Evolutionary conservation across 2,329 filamentous ascomycete species (phyloP).

Genomic region (Chalaropsis ovoidea): DNA sequence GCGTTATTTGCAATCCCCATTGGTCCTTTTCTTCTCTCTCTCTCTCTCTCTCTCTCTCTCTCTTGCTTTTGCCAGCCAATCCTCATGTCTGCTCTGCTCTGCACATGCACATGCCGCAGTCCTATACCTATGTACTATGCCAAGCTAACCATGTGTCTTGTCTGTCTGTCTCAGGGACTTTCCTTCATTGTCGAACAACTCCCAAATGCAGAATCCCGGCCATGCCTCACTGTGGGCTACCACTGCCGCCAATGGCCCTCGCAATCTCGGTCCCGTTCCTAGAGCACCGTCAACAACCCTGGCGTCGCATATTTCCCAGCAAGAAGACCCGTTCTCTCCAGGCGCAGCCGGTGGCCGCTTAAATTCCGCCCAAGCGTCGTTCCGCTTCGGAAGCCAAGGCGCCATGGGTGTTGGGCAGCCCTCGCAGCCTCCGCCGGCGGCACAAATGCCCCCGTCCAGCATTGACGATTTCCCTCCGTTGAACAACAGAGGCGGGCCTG

Average conservation of each 20-base stretch:
- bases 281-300: constrained; percentile 44
- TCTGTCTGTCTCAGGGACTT: constrained; percentile 54
- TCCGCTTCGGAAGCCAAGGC: constrained; percentile 45
- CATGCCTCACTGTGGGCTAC: constrained; percentile 46
- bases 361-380: constrained; percentile 28
- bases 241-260: constrained; percentile 38
- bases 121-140: neutral
- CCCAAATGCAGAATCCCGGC: constrained; percentile 42
- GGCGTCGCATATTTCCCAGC: constrained; percentile 42
- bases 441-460: constrained; percentile 40
- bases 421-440: constrained; percentile 30
- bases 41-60: too few species aligned
- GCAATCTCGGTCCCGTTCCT: constrained; percentile 41
- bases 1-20: constrained; percentile 5
- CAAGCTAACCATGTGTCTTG: constrained; percentile 15
- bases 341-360: constrained; percentile 33
- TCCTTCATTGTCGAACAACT: constrained; percentile 53
- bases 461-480: constrained; percentile 55
- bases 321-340: constrained; percentile 45
- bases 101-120: too few species aligned
- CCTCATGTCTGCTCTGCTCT: neutral
- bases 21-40: neutral
- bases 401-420: constrained; percentile 16
- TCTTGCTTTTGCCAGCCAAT: neutral
- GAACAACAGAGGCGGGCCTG: constrained; percentile 47